Evolutionary conservation across 106 monocot genomes (phyloP).

Genomic region (Dendrobium officinale): DNA sequence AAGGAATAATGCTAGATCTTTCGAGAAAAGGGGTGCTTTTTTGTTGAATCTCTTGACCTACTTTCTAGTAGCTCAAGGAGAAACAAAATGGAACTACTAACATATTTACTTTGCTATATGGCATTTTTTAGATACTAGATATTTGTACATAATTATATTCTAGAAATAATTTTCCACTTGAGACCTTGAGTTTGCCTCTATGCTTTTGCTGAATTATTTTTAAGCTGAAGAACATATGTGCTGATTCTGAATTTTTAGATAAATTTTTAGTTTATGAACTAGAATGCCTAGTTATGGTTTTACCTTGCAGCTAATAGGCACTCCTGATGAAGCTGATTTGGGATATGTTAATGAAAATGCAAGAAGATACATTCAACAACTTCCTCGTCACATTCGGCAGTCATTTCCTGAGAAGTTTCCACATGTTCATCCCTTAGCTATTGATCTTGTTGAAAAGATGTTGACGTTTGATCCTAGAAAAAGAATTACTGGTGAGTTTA

Average conservation of each 20-base stretch:
- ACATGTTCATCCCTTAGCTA: constrained; percentile 71
- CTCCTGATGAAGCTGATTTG: constrained; percentile 80
- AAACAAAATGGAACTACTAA: too few species aligned
- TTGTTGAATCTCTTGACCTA: too few species aligned
- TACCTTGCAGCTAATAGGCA: constrained; percentile 82
- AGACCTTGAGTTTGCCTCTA: neutral
- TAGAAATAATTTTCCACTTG: neutral
- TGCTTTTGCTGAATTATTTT: neutral
- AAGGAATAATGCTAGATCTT: too few species aligned
- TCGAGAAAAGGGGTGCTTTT: too few species aligned
- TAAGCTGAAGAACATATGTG: neutral
- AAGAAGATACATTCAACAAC: constrained; percentile 77
- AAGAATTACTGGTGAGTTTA: constrained; percentile 75
- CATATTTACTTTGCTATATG: neutral
- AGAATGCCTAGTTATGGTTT: neutral
- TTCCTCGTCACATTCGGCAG: constrained; percentile 63
- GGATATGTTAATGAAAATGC: constrained; percentile 93
- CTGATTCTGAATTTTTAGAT: neutral
- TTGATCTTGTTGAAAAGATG: constrained; percentile 94
- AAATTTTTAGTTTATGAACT: neutral
- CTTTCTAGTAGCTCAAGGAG: too few species aligned
- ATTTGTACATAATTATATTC: neutral
- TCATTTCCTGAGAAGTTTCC: constrained; percentile 88
- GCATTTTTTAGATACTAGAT: neutral
- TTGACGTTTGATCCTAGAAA: constrained; percentile 91